Conservation (phyloP, 1,284 basidiomycete species). For the Ceratobasidium sp. region DNA sequence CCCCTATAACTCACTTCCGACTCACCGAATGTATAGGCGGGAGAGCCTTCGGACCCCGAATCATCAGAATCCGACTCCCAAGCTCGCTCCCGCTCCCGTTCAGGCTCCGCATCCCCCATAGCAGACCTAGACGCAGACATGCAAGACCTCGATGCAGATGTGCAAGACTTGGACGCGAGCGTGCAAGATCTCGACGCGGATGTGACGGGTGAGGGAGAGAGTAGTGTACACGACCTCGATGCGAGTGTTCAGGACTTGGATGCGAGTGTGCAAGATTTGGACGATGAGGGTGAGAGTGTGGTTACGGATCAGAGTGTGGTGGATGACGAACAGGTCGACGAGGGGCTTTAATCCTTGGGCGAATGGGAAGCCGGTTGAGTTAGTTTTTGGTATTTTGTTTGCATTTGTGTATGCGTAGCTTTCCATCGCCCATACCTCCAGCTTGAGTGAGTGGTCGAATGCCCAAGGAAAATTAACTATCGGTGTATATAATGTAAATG, state of each 20-base stretch:
- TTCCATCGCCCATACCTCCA: no score
- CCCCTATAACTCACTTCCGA: no score
- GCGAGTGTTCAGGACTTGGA: slow-evolving; percentile 46
- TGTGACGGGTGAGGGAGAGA: background rate
- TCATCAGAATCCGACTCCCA: slow-evolving; percentile 33
- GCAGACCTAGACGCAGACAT: slow-evolving; percentile 47
- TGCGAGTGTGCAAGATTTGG: slow-evolving; percentile 39
- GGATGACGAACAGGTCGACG: slow-evolving; percentile 43
- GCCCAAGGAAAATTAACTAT: no score
- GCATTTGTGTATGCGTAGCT: no score
- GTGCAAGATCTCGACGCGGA: slow-evolving; percentile 34
- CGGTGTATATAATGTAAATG: no score
- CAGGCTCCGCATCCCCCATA: slow-evolving; percentile 58
- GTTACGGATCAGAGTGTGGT: slow-evolving; percentile 45
- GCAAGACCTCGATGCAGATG: slow-evolving; percentile 48
- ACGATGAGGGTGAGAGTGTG: slow-evolving; percentile 41
- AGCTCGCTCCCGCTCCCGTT: slow-evolving; percentile 28
- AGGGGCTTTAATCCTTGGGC: slow-evolving; percentile 27
- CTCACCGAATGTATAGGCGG: slow-evolving; percentile 27
- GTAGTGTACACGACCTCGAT: slow-evolving; percentile 42
- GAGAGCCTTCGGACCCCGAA: slow-evolving; percentile 35
- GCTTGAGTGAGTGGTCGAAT: no score
- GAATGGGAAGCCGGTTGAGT: no score
- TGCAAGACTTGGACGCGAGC: slow-evolving; percentile 45
- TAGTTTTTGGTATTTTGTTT: no score